Base-by-base conservation (phyloP, 176 grass and related monocot genomes). In the Tillandsia fasciculata region DNA sequence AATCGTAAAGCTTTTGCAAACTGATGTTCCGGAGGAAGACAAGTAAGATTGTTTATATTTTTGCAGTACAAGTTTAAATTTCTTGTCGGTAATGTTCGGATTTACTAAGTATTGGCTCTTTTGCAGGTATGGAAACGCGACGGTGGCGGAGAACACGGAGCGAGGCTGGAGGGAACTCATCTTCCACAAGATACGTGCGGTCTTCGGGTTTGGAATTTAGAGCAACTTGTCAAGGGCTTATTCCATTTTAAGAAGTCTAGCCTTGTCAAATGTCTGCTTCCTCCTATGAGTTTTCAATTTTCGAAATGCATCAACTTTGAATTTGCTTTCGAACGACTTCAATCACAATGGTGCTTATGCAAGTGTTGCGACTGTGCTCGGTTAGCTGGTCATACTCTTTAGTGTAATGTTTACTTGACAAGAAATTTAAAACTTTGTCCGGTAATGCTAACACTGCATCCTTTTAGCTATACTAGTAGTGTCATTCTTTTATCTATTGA, bases 91-190 rank as follows among this genome's bases (percentile, higher is more conserved):
- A 6, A n/a, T 68, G 27, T 56, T 64, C 7, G n/a, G 48, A 15
- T 33, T 50, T 66, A 5, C 56, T 61, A 18, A 61, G 52, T 65
- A 7, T 3, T 53, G 52, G 12, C 58, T 17, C 11, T 11, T 64
- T 69, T 53, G 17, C 22, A 99, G 89, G 75, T 99, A 93, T 9
- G 94, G 94, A 9, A 99, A 99, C 76, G 81, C 89, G 14, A 90
- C 94, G 47, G 94, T 99, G 56, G 94, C 88, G 56, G 94, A 99
- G 86, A 99, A 99, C 82, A 99, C 94, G 0, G 84, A 93, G 75
- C 90, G 82, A 42, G 94, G 94, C 61, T 99, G 94, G 94, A 90
- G 77, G 70, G 89, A 99, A 48, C 81, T 90, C 52, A 99, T 99
- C 72, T 99, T 99, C 61, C 89, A 93, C 84, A 89, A 88, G 89